A percentile compares a stretch with the other conserved stretches of the same genome.
Conservation (phyloP, 2,329 filamentous ascomycete genomes). For the Dendryphion nanum region DNA sequence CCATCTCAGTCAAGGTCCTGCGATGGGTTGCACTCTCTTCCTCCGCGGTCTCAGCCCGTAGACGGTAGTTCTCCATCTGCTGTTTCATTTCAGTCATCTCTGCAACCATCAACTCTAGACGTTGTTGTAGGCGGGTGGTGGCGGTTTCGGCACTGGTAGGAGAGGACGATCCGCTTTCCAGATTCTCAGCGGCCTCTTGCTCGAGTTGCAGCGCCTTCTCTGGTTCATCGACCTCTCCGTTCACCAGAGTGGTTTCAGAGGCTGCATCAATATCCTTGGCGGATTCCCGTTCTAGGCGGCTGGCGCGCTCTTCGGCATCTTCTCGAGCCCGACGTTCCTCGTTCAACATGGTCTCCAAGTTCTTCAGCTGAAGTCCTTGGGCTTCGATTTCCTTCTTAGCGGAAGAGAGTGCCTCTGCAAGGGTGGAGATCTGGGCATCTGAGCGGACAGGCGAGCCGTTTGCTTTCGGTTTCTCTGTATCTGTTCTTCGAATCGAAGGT, state of each 20-base stretch:
- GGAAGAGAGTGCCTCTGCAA: slow-evolving; percentile 80
- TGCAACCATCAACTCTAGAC: slow-evolving; percentile 71
- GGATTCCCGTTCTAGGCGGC: slow-evolving; percentile 64
- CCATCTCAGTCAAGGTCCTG: slow-evolving; percentile 81
- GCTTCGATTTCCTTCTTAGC: slow-evolving; percentile 84
- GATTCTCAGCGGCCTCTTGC: slow-evolving; percentile 11
- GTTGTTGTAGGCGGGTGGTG: slow-evolving; percentile 60
- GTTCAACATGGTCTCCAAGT: slow-evolving; percentile 74
- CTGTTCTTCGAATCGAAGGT: slow-evolving; percentile 69
- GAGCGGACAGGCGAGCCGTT: slow-evolving; percentile 57
- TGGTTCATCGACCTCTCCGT: slow-evolving; percentile 17
- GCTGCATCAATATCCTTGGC: slow-evolving; percentile 36
- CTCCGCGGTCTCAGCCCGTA: slow-evolving; percentile 78
- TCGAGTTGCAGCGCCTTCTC: slow-evolving; percentile 11
- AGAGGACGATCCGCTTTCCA: slow-evolving; percentile 7
- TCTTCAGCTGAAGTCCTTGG: slow-evolving; percentile 76
- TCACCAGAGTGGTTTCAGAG: slow-evolving; percentile 26
- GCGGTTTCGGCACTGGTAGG: slow-evolving; percentile 31
- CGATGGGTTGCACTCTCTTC: slow-evolving; percentile 69
- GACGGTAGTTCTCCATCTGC: slow-evolving; percentile 75
- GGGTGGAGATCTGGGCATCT: slow-evolving; percentile 74
- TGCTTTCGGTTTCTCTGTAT: slow-evolving; percentile 71
- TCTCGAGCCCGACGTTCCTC: slow-evolving; percentile 81
- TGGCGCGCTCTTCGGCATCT: slow-evolving; percentile 78
- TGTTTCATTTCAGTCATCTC: slow-evolving; percentile 81